These are phyloP conservation scores for Leccinum proliferum DNA, from an alignment of 1,284 basidiomycete genomes.

Conservation along the genomic window DNA sequence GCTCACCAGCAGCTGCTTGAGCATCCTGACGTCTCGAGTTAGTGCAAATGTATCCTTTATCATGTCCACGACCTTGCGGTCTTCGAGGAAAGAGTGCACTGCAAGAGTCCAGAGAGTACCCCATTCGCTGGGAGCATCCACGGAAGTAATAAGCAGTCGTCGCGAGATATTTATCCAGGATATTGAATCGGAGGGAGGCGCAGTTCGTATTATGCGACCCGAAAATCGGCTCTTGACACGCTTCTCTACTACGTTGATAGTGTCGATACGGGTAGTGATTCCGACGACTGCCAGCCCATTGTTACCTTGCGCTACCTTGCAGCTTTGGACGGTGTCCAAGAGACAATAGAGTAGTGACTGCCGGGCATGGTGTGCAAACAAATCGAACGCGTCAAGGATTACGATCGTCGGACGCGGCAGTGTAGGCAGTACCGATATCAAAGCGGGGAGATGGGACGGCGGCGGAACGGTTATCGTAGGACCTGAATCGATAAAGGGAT, in stretches of 20 bases:
- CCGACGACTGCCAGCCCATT: conserved; percentile 82
- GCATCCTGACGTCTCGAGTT: conserved; percentile 60
- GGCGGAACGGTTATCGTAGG: conserved; percentile 45
- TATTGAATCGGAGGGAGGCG: conserved; percentile 46
- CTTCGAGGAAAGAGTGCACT: conserved; percentile 52
- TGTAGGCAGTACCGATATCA: conserved; percentile 74
- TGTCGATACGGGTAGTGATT: conserved; percentile 78
- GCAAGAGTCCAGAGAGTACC: conserved; percentile 49
- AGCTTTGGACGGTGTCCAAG: conserved; percentile 75
- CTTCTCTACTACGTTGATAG: conserved; percentile 88
- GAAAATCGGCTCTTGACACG: conserved; percentile 95
- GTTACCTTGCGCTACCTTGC: conserved; percentile 46
- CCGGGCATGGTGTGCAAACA: conserved; percentile 84
- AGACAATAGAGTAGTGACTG: conserved; percentile 88
- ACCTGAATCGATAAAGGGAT: conserved; percentile 36
- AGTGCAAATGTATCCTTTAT: conserved; percentile 61
- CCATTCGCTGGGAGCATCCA: conserved; percentile 41
- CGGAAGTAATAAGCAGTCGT: conserved; percentile 36
- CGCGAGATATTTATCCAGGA: conserved; percentile 50
- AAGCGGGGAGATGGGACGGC: conserved; percentile 72
- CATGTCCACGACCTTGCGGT: conserved; percentile 38
- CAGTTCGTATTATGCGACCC: conserved; percentile 78
- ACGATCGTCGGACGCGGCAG: conserved; percentile 77
- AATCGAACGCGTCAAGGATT: conserved; percentile 85
- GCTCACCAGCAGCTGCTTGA: conserved; percentile 66